These are phyloP conservation scores for Malassezia sp. DNA, from an alignment of 1,284 basidiomycete species.

Conservation along the genomic window DNA sequence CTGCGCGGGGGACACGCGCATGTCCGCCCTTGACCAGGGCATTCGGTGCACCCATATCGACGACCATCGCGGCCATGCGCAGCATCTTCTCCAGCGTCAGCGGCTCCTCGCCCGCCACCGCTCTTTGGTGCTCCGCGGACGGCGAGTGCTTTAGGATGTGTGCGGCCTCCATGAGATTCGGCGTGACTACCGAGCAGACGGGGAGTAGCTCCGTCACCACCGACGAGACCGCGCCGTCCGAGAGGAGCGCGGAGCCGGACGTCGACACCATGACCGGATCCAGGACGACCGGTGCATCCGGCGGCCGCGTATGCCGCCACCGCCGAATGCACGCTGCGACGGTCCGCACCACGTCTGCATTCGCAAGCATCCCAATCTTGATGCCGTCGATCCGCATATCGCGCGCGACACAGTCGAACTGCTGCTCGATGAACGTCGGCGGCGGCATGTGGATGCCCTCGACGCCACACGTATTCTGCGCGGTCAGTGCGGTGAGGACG, in stretches of 20 bases:
- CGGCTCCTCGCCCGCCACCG: slow-evolving; percentile 1
- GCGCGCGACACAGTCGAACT: slow-evolving; percentile 64
- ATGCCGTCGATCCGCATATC: slow-evolving; percentile 66
- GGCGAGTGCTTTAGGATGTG: slow-evolving; percentile 55
- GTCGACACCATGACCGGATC: slow-evolving; percentile 82
- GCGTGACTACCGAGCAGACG: slow-evolving; percentile 65
- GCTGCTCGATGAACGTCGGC: slow-evolving; percentile 38
- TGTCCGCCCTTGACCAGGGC: slow-evolving; percentile 86
- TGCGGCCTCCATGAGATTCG: slow-evolving; percentile 70
- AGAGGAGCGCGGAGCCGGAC: slow-evolving; percentile 69
- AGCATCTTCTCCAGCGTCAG: slow-evolving; percentile 16
- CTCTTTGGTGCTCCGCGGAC: too few relatives aligned
- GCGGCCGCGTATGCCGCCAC: slow-evolving; percentile 12
- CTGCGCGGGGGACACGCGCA: too few relatives aligned
- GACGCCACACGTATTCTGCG: slow-evolving; percentile 82
- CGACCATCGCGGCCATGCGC: slow-evolving; percentile 54
- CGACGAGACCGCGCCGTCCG: slow-evolving; percentile 57
- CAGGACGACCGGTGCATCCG: slow-evolving; percentile 26
- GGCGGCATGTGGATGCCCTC: slow-evolving; percentile 50
- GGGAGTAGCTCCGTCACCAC: slow-evolving; percentile 62
- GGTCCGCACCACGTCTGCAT: slow-evolving; percentile 47
- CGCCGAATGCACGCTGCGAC: slow-evolving; percentile 32
- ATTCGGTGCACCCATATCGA: slow-evolving; percentile 52
- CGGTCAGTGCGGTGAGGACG: slow-evolving; percentile 74
- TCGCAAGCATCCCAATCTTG: slow-evolving; percentile 80